A percentile compares a stretch with the other conserved stretches of the same genome.
phyloP scores from a whole-genome alignment of 1,284 basidiomycete species.

The Xanthoconium separans region DNA sequence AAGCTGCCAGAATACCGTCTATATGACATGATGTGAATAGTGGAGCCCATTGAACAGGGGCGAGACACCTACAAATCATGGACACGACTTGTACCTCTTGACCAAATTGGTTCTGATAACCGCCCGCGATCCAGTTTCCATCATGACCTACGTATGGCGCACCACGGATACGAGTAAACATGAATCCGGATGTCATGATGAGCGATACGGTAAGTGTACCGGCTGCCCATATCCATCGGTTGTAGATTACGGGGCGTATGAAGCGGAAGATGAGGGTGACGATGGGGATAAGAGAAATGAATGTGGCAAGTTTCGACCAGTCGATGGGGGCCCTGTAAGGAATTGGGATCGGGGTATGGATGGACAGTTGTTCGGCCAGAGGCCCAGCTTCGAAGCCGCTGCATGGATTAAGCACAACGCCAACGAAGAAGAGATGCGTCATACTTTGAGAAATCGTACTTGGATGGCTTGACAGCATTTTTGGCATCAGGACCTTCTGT shows the following conservation, averaged over 20 bases:
- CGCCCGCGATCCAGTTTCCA: conserved; percentile 82
- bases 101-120: conserved; percentile 89
- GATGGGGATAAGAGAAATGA: conserved; percentile 43
- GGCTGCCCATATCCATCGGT: conserved; percentile 79
- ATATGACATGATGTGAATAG: conserved; percentile 7
- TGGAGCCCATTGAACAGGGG: not conserved
- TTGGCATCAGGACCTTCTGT: conserved; percentile 64
- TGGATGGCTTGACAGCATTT: conserved; percentile 55
- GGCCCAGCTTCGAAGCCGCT: conserved; percentile 81
- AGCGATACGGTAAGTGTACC: conserved; percentile 66
- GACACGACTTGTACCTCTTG: conserved; percentile 91
- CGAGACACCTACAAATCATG: conserved; percentile 69
- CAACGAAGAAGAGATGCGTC: conserved; percentile 15
- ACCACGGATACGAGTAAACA: conserved; percentile 94
- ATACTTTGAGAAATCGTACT: conserved; percentile 80
- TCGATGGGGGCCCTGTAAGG: conserved; percentile 74
- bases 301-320: conserved; percentile 56
- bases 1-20: conserved; percentile 84
- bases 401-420: conserved; percentile 11
- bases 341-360: conserved; percentile 69
- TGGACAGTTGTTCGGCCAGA: conserved; percentile 74
- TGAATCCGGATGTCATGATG: conserved; percentile 88
- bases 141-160: conserved; percentile 70
- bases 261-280: conserved; percentile 54
- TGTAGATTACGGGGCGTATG: conserved; percentile 69